phyloP scores from a whole-genome alignment of 371 early-diverging fungal species.

The Neoconidiobolus thromboides region DNA sequence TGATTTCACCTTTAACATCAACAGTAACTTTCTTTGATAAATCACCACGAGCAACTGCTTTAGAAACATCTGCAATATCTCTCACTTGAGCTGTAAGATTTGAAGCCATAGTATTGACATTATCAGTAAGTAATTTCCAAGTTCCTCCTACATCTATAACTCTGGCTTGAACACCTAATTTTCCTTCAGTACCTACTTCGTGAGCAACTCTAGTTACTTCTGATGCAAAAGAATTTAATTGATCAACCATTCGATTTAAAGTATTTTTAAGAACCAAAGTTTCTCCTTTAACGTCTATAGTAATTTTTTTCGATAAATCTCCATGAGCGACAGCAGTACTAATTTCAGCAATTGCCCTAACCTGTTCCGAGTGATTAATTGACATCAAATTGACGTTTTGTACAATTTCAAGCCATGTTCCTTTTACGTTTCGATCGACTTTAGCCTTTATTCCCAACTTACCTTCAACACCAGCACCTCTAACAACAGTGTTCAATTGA shows the following conservation, averaged over 20 bases:
- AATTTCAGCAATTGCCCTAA: slow-evolving; percentile 52
- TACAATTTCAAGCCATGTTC: slow-evolving; percentile 51
- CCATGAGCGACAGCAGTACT: slow-evolving; percentile 50
- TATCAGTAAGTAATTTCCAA: slow-evolving; percentile 32
- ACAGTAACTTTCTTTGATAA: slow-evolving; percentile 23
- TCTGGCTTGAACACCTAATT: slow-evolving; percentile 20
- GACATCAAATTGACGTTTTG: slow-evolving; percentile 46
- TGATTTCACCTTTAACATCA: slow-evolving; percentile 25
- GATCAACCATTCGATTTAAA: slow-evolving; percentile 43
- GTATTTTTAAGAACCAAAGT: slow-evolving; percentile 43
- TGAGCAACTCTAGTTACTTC: slow-evolving; percentile 34
- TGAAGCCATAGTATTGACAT: slow-evolving; percentile 30
- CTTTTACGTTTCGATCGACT: slow-evolving; percentile 26
- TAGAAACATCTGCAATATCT: slow-evolving; percentile 27
- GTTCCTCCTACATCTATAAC: slow-evolving; percentile 28
- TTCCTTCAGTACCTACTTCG: slow-evolving; percentile 32
- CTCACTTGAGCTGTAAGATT: slow-evolving; percentile 30
- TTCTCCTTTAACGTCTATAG: slow-evolving; percentile 44
- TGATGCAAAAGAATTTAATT: slow-evolving; percentile 20
- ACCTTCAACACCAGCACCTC: slow-evolving; percentile 40
- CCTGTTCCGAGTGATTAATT: slow-evolving; percentile 38
- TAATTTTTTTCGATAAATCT: slow-evolving; percentile 43
- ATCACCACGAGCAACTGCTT: slow-evolving; percentile 28
- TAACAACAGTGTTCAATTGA: slow-evolving; percentile 35
- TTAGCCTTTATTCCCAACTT: slow-evolving; percentile 39